Conservation (phyloP, 164 flowering plant species). For the Stephania cephalantha region DNA sequence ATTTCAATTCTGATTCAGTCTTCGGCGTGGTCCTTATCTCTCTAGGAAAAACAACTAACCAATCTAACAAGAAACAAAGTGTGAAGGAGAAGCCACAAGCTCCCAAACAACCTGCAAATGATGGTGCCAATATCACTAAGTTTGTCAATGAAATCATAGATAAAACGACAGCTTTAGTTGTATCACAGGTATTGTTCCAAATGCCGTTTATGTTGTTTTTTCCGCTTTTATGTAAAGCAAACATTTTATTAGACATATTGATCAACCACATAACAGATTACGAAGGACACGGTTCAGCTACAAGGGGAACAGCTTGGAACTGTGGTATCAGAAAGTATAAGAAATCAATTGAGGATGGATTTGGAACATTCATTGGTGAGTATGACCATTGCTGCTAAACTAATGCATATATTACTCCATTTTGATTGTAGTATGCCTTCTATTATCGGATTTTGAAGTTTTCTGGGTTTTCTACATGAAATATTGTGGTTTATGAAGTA, state of each 20-base stretch:
- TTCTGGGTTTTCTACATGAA: neutral
- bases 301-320: conserved; percentile 55
- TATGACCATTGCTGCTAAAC: conserved; percentile 8
- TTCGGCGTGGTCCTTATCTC: neutral
- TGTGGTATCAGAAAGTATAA: conserved; percentile 38
- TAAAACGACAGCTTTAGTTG: conserved; percentile 45
- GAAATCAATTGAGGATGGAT: conserved; percentile 47
- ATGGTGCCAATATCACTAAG: conserved; percentile 38
- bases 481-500: neutral
- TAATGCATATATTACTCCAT: neutral
- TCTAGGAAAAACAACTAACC: conserved; percentile 39
- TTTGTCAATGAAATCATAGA: conserved; percentile 69
- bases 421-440: neutral
- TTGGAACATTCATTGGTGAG: conserved; percentile 65
- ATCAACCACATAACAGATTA: conserved; percentile 35
- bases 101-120: conserved; percentile 17
- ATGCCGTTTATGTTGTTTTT: neutral
- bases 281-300: conserved; percentile 37
- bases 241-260: neutral
- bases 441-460: too few relatives aligned
- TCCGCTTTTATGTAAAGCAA: neutral
- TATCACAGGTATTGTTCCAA: conserved; percentile 45
- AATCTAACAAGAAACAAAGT: conserved; percentile 30
- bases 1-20: neutral
- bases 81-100: conserved; percentile 28